phyloP scores from a whole-genome alignment of 2,329 filamentous ascomycete genomes.

The Raffaelea arxii region DNA sequence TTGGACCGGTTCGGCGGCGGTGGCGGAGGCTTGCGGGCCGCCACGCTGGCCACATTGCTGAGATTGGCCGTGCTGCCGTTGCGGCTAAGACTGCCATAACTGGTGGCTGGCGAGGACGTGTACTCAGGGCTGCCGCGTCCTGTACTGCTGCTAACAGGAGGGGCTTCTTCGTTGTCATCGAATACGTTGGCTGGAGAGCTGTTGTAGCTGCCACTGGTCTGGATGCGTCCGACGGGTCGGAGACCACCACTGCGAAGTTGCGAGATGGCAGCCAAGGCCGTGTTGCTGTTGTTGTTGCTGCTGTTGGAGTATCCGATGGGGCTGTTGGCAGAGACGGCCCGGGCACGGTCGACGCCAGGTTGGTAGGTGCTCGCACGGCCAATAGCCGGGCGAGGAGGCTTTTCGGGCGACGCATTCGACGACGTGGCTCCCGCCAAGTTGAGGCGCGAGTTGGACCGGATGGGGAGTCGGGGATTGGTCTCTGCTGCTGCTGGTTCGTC shows the following conservation, averaged over 20 bases:
- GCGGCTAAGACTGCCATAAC: conserved; percentile 42
- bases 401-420: conserved; percentile 18
- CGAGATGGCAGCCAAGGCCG: conserved; percentile 12
- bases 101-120: conserved; percentile 46
- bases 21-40: conserved; percentile 25
- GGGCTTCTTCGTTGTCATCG: conserved; percentile 38
- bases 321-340: conserved; percentile 10
- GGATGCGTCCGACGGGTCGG: conserved; percentile 35
- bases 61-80: conserved; percentile 32
- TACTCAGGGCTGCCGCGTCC: conserved; percentile 36
- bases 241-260: conserved; percentile 31
- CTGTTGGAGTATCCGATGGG: conserved; percentile 1
- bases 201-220: conserved; percentile 21
- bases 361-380: conserved; percentile 31
- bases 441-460: conserved; percentile 26
- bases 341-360: conserved; percentile 7
- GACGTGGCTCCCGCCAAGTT: neutral
- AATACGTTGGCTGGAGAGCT: conserved; percentile 32
- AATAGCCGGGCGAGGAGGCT: conserved; percentile 26
- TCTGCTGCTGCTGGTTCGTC: conserved; percentile 24
- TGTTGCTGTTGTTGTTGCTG: conserved; percentile 19
- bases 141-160: conserved; percentile 26
- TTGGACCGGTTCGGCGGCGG: conserved; percentile 38
- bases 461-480: conserved; percentile 31
- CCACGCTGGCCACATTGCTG: conserved; percentile 22